Evolutionary conservation across 2,329 filamentous ascomycete genomes (phyloP), one percentile per base, ranked within the genome.

Genomic region (Penicillium sp.): DNA sequence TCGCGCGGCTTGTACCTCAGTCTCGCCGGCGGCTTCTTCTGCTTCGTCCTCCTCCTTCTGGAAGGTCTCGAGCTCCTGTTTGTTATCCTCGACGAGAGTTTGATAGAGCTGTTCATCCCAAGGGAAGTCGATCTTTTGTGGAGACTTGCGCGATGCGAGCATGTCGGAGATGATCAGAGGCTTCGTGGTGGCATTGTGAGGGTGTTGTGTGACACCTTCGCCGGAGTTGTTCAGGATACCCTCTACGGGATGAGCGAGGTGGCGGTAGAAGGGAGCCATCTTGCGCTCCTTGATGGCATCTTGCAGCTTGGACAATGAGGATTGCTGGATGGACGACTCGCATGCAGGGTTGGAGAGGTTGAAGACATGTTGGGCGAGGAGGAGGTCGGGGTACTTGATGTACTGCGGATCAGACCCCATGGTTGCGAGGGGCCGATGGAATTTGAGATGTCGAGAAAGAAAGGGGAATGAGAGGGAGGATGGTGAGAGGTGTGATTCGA

Each of bases 81-180:
- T 88, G 67, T 94, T 94, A 60, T 91, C 88, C 60, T 84, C 85
- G 73, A 88, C 85, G 62, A 94, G 78, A 71, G 85, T 83, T 67
- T 90, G 84, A 72, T 97, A 97, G 56, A 96, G 79, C 21, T 83
- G 82, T 78, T 97, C 92, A 69, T 99, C 92, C 94, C 94, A 99
- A 0, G 91, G 84, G 52, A 97, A 80, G 64, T 85, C 87, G 39
- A 90, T 82, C 57, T 81, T 85, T 23, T 83, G 79, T 26, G 84
- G 81, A 19, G 85, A 79, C 67, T 84, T 84, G 75, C 86, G 87
- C 68, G 85, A 88, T 52, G 90, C 89, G 61, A 94, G 82, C 82
- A 95, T 86, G 70, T 87, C 89, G 39, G 85, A 86, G 53, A 85
- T 79, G 75, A 90, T 86, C 63, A 77, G 65, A 61, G 77, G 64